Percentiles rank a stretch among this genome's conserved stretches.
Conservation (phyloP, 345 rosid species). For the Murraya paniculata region DNA sequence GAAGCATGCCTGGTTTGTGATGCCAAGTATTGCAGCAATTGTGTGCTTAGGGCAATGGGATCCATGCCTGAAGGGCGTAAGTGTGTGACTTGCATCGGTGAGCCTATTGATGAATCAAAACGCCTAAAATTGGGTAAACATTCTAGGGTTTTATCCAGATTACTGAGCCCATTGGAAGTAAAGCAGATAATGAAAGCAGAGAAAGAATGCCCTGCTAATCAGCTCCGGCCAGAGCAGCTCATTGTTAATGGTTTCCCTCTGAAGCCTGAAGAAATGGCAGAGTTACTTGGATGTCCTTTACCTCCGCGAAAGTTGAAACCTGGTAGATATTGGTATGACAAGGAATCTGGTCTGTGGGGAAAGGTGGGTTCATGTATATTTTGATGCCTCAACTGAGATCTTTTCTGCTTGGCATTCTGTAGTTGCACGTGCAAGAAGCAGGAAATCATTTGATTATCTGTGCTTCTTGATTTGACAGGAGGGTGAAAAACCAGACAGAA, state of each 20-base stretch:
- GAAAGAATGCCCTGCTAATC: constrained; percentile 91
- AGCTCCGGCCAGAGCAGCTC: constrained; percentile 90
- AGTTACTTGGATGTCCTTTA: constrained; percentile 65
- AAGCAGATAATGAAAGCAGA: constrained; percentile 99
- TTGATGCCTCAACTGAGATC: constrained; percentile 4
- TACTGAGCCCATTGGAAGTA: constrained; percentile 92
- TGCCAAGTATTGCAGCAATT: constrained; percentile 86
- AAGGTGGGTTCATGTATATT: constrained; percentile 44
- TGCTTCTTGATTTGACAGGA: constrained; percentile 54
- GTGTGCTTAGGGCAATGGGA: constrained; percentile 97
- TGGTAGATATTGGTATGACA: constrained; percentile 96
- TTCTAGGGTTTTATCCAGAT: constrained; percentile 66
- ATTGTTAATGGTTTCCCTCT: constrained; percentile 79
- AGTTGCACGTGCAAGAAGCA: background rate
- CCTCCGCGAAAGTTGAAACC: constrained; percentile 92
- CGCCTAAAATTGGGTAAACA: constrained; percentile 72
- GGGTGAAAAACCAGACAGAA: constrained; percentile 87
- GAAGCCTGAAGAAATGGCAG: constrained; percentile 89
- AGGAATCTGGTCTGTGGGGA: constrained; percentile 99
- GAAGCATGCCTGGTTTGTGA: constrained; percentile 95
- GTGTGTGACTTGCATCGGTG: constrained; percentile 82
- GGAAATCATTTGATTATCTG: background rate
- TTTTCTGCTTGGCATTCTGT: constrained; percentile 11
- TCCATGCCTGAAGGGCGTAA: constrained; percentile 99
- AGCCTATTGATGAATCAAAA: constrained; percentile 84